phyloP scores from a whole-genome alignment of 495 filamentous ascomycete species.

The Penicillium goetzii region DNA sequence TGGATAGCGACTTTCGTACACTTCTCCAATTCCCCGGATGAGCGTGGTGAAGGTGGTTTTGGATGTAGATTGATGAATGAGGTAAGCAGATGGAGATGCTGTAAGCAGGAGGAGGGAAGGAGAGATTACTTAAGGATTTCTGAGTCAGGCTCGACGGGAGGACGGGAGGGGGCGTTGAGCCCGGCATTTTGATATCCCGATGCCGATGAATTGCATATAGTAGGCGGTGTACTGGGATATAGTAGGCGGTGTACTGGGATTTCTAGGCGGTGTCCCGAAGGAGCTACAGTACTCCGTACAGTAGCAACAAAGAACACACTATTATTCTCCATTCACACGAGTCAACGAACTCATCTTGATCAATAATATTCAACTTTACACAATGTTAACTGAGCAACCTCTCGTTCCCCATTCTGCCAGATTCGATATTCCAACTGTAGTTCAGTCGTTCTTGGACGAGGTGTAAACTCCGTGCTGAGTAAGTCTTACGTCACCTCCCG shows the following conservation, averaged over 20 bases:
- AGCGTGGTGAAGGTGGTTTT: slow-evolving; percentile 23
- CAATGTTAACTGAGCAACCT: neutral
- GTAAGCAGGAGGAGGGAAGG: slow-evolving; percentile 29
- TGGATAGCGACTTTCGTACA: slow-evolving; percentile 8
- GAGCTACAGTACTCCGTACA: no score
- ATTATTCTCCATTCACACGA: neutral
- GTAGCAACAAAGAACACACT: no score
- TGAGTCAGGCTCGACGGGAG: slow-evolving; percentile 13
- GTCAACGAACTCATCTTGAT: neutral
- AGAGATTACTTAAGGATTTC: slow-evolving; percentile 34
- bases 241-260: slow-evolving; percentile 15
- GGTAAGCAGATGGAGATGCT: slow-evolving; percentile 46
- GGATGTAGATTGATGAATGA: slow-evolving; percentile 37
- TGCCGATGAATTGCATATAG: slow-evolving; percentile 14
- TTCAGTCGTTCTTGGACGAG: no score
- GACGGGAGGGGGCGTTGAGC: neutral
- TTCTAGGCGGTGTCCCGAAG: neutral
- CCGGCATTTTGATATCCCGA: slow-evolving; percentile 6
- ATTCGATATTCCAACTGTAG: no score
- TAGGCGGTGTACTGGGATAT: slow-evolving; percentile 13
- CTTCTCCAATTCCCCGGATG: slow-evolving; percentile 17
- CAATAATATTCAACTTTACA: neutral
- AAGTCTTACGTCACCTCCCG: neutral
- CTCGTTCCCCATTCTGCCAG: neutral
- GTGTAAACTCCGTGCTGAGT: neutral